Base-by-base conservation (phyloP, 305 asterid species). In the Fraxinus sp. region DNA sequence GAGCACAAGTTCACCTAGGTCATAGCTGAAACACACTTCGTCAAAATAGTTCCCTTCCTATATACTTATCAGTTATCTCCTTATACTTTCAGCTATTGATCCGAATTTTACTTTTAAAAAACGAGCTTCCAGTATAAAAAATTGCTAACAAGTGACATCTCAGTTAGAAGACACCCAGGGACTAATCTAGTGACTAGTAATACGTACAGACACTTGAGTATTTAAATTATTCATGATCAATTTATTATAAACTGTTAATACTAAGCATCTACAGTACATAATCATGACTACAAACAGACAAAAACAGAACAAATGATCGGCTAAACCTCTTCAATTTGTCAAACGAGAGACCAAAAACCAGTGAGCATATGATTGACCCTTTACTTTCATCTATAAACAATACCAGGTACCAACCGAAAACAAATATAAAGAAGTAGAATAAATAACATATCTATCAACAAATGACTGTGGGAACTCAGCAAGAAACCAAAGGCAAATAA, bases 401-500 rank as follows among this genome's bases (percentile, higher is more conserved):
- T 37, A 49, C 82, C 26, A 68, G 36, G 26, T 64, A 76, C 76
- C 39, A 72, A 78, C 64, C 76, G 59, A 64, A 37, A 82, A 36
- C 75, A 57, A 33, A 83, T n/a, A 26, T 52, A 76, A 32, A 22
- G 36, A 35, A 35, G 59, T 68, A 41, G 55, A n/a, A 14, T 4
- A 14, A 22, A 9, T 10, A 46, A 62, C 28, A 5, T 22, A 4
- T 1, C n/a, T 26, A 20, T 66, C 57, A 35, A 72, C 18, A 30
- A 64, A 62, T 30, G 49, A 35, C 64, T 22, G 20, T 11, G 20
- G 24, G 26, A 55, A 55, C 26, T n/a, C 9, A 55, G 24, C 20
- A 5, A 55, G 35, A 64, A 80, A 55, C 22, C 41, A 82, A 70
- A 80, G 68, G 75, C 52, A 74, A 83, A 39, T 52, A 39, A 81